phyloP scores from a whole-genome alignment of 2,329 filamentous ascomycete species.

The Alternaria sp. region DNA sequence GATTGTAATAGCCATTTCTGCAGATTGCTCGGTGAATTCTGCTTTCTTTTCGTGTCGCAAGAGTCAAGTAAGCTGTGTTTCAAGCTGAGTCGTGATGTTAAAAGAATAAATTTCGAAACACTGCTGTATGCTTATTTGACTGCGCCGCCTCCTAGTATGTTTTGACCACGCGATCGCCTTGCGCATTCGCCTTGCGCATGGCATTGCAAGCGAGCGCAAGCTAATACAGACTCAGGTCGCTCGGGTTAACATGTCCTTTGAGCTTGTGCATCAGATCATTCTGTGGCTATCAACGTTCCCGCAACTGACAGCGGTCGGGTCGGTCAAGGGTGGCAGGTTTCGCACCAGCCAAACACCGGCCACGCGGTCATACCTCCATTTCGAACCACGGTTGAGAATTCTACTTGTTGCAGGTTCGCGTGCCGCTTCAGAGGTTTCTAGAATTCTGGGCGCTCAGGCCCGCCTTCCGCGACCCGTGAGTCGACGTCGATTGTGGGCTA shows the following conservation, averaged over 20 bases:
- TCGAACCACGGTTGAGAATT: neutral
- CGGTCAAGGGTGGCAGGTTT: neutral
- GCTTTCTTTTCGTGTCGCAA: neutral
- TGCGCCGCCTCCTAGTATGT: neutral
- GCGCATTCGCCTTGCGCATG: neutral
- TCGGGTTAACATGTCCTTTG: neutral
- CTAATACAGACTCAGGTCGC: neutral
- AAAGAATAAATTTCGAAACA: slow-evolving; percentile 1
- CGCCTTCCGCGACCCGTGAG: neutral
- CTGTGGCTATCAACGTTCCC: neutral
- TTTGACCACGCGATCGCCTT: slow-evolving; percentile 4
- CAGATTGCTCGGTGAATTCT: neutral
- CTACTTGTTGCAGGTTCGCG: neutral
- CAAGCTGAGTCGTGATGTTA: slow-evolving; percentile 1
- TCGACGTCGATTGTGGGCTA: slow-evolving; percentile 1
- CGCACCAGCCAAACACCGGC: slow-evolving; percentile 8
- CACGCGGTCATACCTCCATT: slow-evolving; percentile 6
- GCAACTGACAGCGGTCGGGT: neutral
- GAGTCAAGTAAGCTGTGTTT: neutral
- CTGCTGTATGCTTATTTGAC: neutral
- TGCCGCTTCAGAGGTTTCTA: neutral
- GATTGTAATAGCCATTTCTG: neutral
- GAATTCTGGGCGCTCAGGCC: neutral
- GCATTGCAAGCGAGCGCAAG: neutral
- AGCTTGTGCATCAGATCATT: neutral